Conservation (phyloP, 768 basidiomycete genomes). For the Leccinum rimulosum region DNA sequence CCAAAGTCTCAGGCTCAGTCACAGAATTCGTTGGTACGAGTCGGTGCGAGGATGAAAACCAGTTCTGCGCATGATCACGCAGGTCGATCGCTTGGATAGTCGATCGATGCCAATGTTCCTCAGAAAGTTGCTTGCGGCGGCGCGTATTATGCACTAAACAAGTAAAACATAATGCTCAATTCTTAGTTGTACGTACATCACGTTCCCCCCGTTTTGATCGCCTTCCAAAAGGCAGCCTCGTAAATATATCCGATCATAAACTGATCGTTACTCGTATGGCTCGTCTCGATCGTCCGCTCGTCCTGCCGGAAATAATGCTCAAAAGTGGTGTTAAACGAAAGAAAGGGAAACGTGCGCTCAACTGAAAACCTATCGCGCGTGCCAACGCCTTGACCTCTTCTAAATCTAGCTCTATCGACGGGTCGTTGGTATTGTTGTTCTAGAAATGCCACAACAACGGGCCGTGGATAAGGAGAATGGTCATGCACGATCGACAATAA, state of each 20-base stretch:
- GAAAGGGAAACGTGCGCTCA: conserved; percentile 53
- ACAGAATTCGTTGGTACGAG: too few relatives aligned
- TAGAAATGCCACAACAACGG: conserved; percentile 98
- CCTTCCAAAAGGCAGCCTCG: conserved; percentile 86
- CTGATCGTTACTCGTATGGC: conserved; percentile 80
- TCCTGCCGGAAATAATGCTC: conserved; percentile 52
- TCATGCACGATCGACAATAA: not conserved
- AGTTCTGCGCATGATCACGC: too few relatives aligned
- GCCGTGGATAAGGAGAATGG: conserved; percentile 44
- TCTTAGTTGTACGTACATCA: not conserved
- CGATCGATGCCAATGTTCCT: not conserved
- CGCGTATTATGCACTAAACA: not conserved
- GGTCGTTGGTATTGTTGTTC: conserved; percentile 77
- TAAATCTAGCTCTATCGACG: conserved; percentile 85
- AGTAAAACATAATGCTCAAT: not conserved
- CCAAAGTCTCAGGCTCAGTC: too few relatives aligned
- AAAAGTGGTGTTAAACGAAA: not conserved
- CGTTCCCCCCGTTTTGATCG: conserved; percentile 42
- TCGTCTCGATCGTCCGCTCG: conserved; percentile 75
- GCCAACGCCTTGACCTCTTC: conserved; percentile 83
- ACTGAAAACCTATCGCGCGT: conserved; percentile 68
- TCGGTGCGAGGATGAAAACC: too few relatives aligned
- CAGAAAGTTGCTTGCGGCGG: not conserved
- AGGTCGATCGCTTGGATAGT: too few relatives aligned
- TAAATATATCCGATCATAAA: conserved; percentile 84